Conservation (phyloP, 1,139 yeast genomes). For the Fermentozyma sake region DNA sequence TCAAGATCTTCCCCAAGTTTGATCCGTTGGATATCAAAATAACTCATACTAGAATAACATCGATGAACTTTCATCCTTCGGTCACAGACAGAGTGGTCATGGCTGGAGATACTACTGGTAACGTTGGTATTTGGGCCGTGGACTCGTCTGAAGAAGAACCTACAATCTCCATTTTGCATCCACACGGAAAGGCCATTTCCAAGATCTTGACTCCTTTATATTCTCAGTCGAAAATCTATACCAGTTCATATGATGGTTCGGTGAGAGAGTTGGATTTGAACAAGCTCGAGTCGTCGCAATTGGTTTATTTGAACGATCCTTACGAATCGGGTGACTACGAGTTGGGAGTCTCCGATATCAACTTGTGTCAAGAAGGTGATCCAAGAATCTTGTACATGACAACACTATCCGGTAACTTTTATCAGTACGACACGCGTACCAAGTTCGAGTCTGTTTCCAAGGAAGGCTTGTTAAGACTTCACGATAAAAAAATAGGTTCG, state of each 20-base stretch:
- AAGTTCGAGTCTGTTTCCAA: conserved; percentile 26
- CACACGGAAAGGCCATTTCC: conserved; percentile 75
- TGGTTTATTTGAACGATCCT: conserved; percentile 50
- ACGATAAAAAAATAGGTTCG: conserved; percentile 90
- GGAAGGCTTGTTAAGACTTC: conserved; percentile 49
- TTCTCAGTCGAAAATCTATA: conserved; percentile 52
- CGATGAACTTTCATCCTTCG: conserved; percentile 74
- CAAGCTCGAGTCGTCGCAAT: conserved; percentile 55
- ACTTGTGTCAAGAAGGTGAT: conserved; percentile 40
- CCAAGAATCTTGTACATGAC: conserved; percentile 61
- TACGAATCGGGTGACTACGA: conserved; percentile 30
- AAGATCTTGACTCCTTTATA: conserved; percentile 51
- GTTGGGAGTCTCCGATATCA: conserved; percentile 62
- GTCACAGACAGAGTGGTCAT: conserved; percentile 56
- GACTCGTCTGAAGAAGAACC: conserved; percentile 50
- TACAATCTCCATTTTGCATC: conserved; percentile 55
- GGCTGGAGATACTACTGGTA: conserved; percentile 87
- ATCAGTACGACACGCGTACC: conserved; percentile 63
- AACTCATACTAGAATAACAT: conserved; percentile 68
- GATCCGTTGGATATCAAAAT: conserved; percentile 71
- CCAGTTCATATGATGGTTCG: conserved; percentile 86
- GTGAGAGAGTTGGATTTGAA: conserved; percentile 67
- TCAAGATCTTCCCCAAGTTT: conserved; percentile 50
- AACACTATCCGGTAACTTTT: conserved; percentile 75
- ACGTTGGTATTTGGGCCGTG: conserved; percentile 87